Conservation (phyloP, 805 yeast genomes). For the Candida yuanshanica region DNA sequence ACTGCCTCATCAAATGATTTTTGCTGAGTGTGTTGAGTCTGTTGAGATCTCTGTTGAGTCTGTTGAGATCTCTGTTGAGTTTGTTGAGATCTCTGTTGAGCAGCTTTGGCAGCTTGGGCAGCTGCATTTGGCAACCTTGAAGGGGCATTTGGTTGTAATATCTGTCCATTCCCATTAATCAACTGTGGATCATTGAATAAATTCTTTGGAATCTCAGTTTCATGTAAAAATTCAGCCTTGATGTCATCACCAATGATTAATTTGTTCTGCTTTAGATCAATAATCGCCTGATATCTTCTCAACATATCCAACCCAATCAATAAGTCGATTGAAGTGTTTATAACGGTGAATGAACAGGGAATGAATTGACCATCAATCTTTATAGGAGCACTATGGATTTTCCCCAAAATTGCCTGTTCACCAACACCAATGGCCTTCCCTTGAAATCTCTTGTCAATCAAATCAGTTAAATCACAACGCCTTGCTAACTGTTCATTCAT, state of each 20-base stretch:
- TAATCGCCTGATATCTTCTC: constrained; percentile 75
- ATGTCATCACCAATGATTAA: constrained; percentile 71
- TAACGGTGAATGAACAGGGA: constrained; percentile 64
- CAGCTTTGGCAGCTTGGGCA: constrained; percentile 13
- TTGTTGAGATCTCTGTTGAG: constrained; percentile 6
- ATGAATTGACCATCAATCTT: constrained; percentile 61
- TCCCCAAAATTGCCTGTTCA: constrained; percentile 66
- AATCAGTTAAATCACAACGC: constrained; percentile 57
- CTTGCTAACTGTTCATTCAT: constrained; percentile 76
- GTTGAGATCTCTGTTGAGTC: constrained; percentile 1
- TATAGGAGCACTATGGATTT: constrained; percentile 84
- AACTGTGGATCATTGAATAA: constrained; percentile 7
- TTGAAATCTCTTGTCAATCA: constrained; percentile 72
- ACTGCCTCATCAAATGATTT: constrained; percentile 29
- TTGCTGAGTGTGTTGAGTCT: not conserved
- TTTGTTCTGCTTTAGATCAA: constrained; percentile 64
- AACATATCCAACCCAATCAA: constrained; percentile 89
- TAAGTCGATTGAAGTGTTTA: constrained; percentile 70
- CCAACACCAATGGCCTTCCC: constrained; percentile 95
- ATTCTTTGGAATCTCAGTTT: constrained; percentile 57
- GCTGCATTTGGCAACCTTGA: no score
- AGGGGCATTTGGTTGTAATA: not conserved
- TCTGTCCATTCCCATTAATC: no score
- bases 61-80: constrained; percentile 3
- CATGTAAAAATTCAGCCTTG: constrained; percentile 67